phyloP scores from a whole-genome alignment of 176 grass and related monocot genomes.

The Aegilops speltoides region DNA sequence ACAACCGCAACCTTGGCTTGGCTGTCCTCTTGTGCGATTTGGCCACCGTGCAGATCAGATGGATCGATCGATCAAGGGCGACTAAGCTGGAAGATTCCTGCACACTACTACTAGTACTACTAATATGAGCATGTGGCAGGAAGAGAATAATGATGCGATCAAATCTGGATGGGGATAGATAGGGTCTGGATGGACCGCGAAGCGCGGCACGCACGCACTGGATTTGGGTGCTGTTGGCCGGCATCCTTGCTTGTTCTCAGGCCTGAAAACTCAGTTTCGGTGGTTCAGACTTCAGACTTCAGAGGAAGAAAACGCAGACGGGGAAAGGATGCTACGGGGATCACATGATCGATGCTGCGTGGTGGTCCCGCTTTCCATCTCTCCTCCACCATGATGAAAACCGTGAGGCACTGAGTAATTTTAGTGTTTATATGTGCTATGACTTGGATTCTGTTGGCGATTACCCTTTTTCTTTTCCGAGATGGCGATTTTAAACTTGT shows the following conservation, averaged over 20 bases:
- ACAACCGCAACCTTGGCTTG: background rate
- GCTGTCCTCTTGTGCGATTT: background rate
- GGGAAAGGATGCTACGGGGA: background rate
- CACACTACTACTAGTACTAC: background rate
- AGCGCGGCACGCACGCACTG: background rate
- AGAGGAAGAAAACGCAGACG: background rate
- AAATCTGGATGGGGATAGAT: slow-evolving; percentile 31
- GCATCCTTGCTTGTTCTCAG: background rate
- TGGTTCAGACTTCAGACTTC: background rate
- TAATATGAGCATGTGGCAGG: background rate
- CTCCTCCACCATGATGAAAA: too few relatives aligned
- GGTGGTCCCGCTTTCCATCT: background rate
- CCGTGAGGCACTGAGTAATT: too few relatives aligned
- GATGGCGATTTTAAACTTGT: too few relatives aligned
- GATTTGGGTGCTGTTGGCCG: background rate
- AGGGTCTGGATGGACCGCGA: slow-evolving; percentile 22
- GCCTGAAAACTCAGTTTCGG: background rate
- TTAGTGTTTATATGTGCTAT: too few relatives aligned
- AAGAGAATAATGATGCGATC: slow-evolving; percentile 5
- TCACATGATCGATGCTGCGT: slow-evolving; percentile 16
- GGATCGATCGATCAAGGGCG: background rate
- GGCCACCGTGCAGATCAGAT: background rate
- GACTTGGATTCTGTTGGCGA: too few relatives aligned
- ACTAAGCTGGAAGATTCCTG: slow-evolving; percentile 2
- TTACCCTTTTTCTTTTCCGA: too few relatives aligned